Evolutionary conservation across 768 basidiomycete species (phyloP), one percentile per base, ranked within the genome.

Genomic region (Mycena filopes): DNA sequence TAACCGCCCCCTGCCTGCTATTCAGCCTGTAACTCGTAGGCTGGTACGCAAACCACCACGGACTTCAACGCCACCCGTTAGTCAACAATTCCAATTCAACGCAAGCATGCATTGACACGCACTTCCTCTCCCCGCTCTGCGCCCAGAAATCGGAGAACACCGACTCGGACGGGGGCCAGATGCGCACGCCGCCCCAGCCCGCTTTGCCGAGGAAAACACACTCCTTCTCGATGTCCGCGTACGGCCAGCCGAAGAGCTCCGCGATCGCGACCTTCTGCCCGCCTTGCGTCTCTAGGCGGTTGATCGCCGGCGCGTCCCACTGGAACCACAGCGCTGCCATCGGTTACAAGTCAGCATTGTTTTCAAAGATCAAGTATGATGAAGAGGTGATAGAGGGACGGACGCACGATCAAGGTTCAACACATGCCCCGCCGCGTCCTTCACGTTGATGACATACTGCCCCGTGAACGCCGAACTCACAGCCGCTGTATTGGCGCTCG

Each of bases 61-160:
- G 57, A 21, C 57, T 58, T 6, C 16, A n/a, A 0, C 36, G 9
- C 16, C 10, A 23, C 20, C 13, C 9, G 7, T 43, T 25, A 36
- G 33, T n/a, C n/a, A n/a, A n/a, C n/a, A n/a, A n/a, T n/a, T n/a
- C n/a, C n/a, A n/a, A n/a, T n/a, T n/a, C n/a, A n/a, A n/a, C n/a
- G n/a, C n/a, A n/a, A n/a, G n/a, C n/a, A n/a, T n/a, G n/a, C n/a
- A n/a, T n/a, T n/a, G n/a, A n/a, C 16, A 33, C 57, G 33, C 36
- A 51, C 59, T 60, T 60, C 13, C 49, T 40, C 25, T 50, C 59
- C 20, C 49, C 49, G 29, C n/a, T 42, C 21, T 60, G 59, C 18
- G 49, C 59, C 59, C 59, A 60, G 49, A 51, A 60, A 31, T 60
- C 59, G 11, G 59, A 60, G 21, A 60, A 60, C 49, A 60, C 59